phyloP scores from a whole-genome alignment of 208 protist genomes.

The Crithidia brevicula region DNA sequence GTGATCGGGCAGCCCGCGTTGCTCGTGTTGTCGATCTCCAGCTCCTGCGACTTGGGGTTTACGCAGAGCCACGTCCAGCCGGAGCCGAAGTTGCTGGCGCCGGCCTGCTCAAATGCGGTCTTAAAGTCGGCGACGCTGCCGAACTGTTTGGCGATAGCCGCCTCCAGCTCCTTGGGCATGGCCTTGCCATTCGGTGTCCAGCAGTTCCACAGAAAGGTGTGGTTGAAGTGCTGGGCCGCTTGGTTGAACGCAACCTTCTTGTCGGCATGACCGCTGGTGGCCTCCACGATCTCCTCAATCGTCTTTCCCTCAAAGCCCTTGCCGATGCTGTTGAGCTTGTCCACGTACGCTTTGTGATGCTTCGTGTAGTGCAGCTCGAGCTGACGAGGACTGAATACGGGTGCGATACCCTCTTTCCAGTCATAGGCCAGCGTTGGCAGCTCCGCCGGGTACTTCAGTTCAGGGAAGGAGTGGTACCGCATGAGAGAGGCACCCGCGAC shows the following conservation, averaged over 20 bases:
- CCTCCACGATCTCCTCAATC: constrained; percentile 82
- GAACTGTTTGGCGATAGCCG: constrained; percentile 72
- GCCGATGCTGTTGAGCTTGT: constrained; percentile 90
- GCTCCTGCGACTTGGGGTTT: constrained; percentile 68
- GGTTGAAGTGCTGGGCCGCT: constrained; percentile 94
- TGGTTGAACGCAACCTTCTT: constrained; percentile 90
- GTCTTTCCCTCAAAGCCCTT: constrained; percentile 73
- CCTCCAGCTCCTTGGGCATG: constrained; percentile 71
- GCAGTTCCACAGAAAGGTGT: constrained; percentile 92
- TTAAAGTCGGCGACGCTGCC: constrained; percentile 92
- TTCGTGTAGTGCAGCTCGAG: constrained; percentile 94
- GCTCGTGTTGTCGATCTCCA: constrained; percentile 90
- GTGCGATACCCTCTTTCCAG: constrained; percentile 72
- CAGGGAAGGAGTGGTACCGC: constrained; percentile 61
- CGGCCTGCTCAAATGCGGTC: constrained; percentile 75
- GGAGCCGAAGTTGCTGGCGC: constrained; percentile 92
- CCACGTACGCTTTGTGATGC: constrained; percentile 94
- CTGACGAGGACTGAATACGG: constrained; percentile 82
- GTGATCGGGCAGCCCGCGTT: constrained; percentile 91
- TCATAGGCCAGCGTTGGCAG: constrained; percentile 75
- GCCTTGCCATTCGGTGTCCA: constrained; percentile 68
- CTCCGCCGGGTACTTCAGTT: constrained; percentile 74
- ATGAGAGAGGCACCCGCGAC: constrained; percentile 10
- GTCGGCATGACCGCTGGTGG: constrained; percentile 43
- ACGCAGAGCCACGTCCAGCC: constrained; percentile 96